Conservation (phyloP, 768 basidiomycete genomes). For the Pholiota microspora region DNA sequence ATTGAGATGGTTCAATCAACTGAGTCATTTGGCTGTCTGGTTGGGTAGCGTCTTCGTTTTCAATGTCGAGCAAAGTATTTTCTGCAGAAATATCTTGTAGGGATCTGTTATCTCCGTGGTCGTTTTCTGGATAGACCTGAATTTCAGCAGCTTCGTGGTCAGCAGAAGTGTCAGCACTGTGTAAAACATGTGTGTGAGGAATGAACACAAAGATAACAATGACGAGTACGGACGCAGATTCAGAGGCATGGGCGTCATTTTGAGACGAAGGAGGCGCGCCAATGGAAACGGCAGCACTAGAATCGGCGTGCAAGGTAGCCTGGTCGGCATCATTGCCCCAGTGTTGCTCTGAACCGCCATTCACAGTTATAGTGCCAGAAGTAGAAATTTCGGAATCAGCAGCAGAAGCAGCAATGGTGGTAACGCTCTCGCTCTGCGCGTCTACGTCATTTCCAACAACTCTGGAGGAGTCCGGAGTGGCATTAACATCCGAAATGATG, state of each 20-base stretch:
- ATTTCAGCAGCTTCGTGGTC: slow-evolving; percentile 43
- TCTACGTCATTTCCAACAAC: slow-evolving; percentile 12
- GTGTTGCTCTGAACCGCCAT: neutral
- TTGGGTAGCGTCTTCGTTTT: slow-evolving; percentile 27
- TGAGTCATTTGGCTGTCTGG: slow-evolving; percentile 18
- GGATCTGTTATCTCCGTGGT: slow-evolving; percentile 33
- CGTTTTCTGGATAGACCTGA: slow-evolving; percentile 33
- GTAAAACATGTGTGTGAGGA: slow-evolving; percentile 38
- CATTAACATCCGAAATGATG: slow-evolving; percentile 30
- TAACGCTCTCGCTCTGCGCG: slow-evolving; percentile 10
- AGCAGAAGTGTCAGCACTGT: slow-evolving; percentile 46
- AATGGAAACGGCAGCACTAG: slow-evolving; percentile 23
- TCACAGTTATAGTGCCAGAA: neutral
- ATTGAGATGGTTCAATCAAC: slow-evolving; percentile 20
- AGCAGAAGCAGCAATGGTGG: neutral
- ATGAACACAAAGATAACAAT: slow-evolving; percentile 30
- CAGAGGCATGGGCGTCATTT: slow-evolving; percentile 30
- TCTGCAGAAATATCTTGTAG: slow-evolving; percentile 47
- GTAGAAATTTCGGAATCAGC: neutral
- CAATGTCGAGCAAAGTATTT: slow-evolving; percentile 51
- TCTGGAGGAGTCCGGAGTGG: slow-evolving; percentile 18
- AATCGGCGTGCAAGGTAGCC: slow-evolving; percentile 3
- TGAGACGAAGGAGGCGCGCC: slow-evolving; percentile 23
- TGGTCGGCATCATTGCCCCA: neutral
- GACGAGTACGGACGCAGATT: slow-evolving; percentile 51